phyloP scores from a whole-genome alignment of 805 yeast genomes.

The Saturnispora silvae region DNA sequence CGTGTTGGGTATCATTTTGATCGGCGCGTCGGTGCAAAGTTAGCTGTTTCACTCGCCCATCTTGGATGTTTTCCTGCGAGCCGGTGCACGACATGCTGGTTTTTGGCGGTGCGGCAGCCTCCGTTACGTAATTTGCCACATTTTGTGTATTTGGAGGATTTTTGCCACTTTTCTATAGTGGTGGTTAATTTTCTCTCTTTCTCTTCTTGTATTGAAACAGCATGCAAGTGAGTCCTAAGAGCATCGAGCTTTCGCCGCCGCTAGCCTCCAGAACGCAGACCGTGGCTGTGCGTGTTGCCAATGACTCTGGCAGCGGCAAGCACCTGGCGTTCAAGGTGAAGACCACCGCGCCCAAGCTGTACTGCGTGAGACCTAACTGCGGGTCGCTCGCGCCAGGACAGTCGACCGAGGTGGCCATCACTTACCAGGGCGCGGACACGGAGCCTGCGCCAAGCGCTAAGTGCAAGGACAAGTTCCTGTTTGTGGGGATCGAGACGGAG shows the following conservation, averaged over 20 bases:
- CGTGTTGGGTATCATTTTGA: no score
- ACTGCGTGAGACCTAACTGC: constrained; percentile 95
- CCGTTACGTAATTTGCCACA: no score
- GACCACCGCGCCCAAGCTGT: constrained; percentile 92
- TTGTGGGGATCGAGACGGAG: constrained; percentile 75
- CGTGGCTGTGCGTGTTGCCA: constrained; percentile 44
- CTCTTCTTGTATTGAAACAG: no score
- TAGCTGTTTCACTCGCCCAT: no score
- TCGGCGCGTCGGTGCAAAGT: no score
- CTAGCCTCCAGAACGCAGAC: constrained; percentile 57
- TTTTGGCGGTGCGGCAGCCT: no score
- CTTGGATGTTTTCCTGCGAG: no score
- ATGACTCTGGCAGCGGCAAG: constrained; percentile 41
- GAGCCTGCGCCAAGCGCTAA: constrained; percentile 66
- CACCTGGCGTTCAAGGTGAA: constrained; percentile 83
- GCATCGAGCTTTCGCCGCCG: constrained; percentile 33
- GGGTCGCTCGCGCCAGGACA: constrained; percentile 68
- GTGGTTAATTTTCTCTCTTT: neutral
- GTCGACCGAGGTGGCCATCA: constrained; percentile 63
- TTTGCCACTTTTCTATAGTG: neutral
- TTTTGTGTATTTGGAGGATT: no score
- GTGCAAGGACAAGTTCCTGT: constrained; percentile 86
- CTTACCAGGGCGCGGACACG: constrained; percentile 70
- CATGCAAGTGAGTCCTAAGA: constrained; percentile 8
- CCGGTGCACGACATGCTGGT: no score